Evolutionary conservation across 129 eudicot species (phyloP).

Genomic region (Artemisia tridentata): DNA sequence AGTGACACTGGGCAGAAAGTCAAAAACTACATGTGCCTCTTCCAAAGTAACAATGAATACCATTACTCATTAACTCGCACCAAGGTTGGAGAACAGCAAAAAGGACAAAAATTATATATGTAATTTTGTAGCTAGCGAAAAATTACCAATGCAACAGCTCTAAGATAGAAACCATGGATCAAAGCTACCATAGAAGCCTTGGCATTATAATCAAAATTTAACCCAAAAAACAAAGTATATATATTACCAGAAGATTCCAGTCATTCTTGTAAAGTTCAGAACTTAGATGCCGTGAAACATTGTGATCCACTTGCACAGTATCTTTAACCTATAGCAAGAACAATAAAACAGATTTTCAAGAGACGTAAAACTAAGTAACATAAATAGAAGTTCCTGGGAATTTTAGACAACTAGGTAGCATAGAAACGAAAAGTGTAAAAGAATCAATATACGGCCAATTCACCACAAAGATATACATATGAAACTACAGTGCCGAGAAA

Average conservation of each 20-base stretch:
- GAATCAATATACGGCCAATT: background rate
- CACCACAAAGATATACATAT: background rate
- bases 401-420: conserved; percentile 2
- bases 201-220: background rate
- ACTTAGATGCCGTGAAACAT: conserved; percentile 83
- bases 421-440: background rate
- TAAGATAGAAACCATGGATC: background rate
- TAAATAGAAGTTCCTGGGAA: background rate
- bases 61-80: background rate
- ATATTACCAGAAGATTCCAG: conserved; percentile 85
- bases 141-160: conserved; percentile 6
- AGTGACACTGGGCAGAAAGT: no score
- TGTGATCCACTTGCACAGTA: conserved; percentile 90
- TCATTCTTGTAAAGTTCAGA: conserved; percentile 60
- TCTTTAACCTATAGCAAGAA: conserved; percentile 68
- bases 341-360: background rate
- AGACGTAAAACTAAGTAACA: background rate
- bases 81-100: conserved; percentile 9
- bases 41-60: background rate
- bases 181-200: conserved; percentile 13
- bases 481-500: conserved; percentile 9
- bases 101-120: background rate
- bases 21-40: background rate
- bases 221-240: background rate
- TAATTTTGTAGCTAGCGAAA: background rate